Percentiles rank a stretch among this genome's conserved stretches.
phyloP scores from a whole-genome alignment of 345 rosid species.

The Aquilaria sinensis region DNA sequence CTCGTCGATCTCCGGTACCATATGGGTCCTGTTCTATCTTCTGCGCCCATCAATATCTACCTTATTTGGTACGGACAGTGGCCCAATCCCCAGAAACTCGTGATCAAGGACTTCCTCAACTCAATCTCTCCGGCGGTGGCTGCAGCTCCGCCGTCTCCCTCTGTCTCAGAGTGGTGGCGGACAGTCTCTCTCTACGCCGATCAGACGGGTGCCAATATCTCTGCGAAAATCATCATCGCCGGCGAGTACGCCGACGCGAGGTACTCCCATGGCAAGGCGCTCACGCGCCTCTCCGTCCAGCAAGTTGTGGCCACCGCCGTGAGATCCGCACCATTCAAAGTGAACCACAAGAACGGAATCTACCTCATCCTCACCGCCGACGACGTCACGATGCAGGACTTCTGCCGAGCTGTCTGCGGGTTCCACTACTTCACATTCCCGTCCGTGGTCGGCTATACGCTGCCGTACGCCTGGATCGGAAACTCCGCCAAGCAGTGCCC shows the following conservation, averaged over 20 bases:
- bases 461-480: slow-evolving; percentile 98
- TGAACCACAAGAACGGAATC: slow-evolving; percentile 83
- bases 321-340: slow-evolving; percentile 62
- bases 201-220: slow-evolving; percentile 91
- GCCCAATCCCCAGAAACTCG: slow-evolving; percentile 49
- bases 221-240: slow-evolving; percentile 56
- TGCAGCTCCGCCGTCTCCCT: slow-evolving; percentile 30
- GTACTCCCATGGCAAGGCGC: slow-evolving; percentile 54
- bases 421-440: slow-evolving; percentile 98
- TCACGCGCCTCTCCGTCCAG: slow-evolving; percentile 82
- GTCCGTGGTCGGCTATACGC: slow-evolving; percentile 89
- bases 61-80: slow-evolving; percentile 93
- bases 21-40: slow-evolving; percentile 97
- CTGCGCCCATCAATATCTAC: slow-evolving; percentile 76
- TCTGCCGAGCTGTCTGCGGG: slow-evolving; percentile 93
- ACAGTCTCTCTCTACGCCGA: slow-evolving; percentile 88
- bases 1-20: slow-evolving; percentile 85
- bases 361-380: slow-evolving; percentile 67
- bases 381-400: slow-evolving; percentile 81
- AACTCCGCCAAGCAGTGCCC: slow-evolving; percentile 83
- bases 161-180: slow-evolving; percentile 90
- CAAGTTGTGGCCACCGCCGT: slow-evolving; percentile 68
- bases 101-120: slow-evolving; percentile 68
- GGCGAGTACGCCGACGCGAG: slow-evolving; percentile 53
- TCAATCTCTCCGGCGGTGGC: slow-evolving; percentile 58